These are phyloP conservation scores for Beta vulgaris DNA, from an alignment of 148 eudicot species.

Conservation along the genomic window DNA sequence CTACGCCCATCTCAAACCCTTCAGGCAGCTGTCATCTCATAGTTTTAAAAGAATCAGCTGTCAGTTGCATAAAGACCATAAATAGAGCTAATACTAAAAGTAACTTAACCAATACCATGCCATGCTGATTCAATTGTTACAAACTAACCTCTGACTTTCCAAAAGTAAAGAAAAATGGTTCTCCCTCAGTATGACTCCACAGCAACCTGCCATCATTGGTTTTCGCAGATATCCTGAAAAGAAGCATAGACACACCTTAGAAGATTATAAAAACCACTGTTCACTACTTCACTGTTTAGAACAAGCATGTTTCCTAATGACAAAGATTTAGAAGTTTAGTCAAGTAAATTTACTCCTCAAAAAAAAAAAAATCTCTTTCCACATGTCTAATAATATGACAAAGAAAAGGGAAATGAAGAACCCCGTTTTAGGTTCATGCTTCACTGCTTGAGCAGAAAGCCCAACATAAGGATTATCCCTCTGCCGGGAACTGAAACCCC, in stretches of 20 bases:
- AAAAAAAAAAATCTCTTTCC: not conserved
- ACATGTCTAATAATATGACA: not conserved
- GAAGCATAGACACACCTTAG: conserved; percentile 2
- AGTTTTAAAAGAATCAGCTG: conserved; percentile 12
- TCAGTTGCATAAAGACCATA: not conserved
- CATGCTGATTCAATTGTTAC: conserved; percentile 5
- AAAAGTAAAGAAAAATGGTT: conserved; percentile 74
- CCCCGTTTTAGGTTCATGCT: not conserved
- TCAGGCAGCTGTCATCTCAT: conserved; percentile 57
- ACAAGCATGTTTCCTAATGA: not conserved
- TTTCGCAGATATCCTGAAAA: conserved; percentile 75
- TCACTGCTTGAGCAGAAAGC: not conserved
- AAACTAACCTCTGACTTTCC: conserved; percentile 80
- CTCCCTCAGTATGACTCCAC: conserved; percentile 59
- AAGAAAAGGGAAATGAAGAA: not conserved
- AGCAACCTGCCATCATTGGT: conserved; percentile 66
- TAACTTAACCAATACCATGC: not conserved
- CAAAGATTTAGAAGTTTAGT: not conserved
- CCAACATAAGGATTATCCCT: not conserved
- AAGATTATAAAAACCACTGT: conserved; percentile 5
- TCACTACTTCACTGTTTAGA: not conserved
- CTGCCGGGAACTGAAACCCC: not conserved
- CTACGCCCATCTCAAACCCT: conserved; percentile 98
- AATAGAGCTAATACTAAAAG: not conserved
- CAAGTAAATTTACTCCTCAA: conserved; percentile 6